Base-by-base conservation (phyloP, 257 asterid genomes). In the Petunia axillaris region DNA sequence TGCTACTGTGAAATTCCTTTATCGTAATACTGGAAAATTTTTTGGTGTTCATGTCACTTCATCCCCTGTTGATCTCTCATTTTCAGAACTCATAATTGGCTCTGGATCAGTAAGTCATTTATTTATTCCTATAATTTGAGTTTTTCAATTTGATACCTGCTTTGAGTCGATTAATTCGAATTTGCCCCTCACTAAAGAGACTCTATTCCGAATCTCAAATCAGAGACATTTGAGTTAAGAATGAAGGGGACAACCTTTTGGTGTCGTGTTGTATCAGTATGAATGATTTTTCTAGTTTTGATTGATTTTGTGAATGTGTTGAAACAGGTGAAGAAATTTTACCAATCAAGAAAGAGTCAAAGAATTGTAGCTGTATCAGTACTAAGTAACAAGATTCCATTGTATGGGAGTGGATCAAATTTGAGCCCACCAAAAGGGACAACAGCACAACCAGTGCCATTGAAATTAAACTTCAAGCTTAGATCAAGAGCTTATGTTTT, bases 41-140 rank as follows among this genome's bases (percentile, higher is more conserved):
- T 95, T 95, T 43, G 98, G 99, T 4, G 89, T 93, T 54, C 98
- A 93, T 38, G 99, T 95, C 2, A 81, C 97, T 0, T 87, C 98
- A 2, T 70, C 97, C 13, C 95, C 94, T 2, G 37, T 95, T 78
- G 95, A 89, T 89, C 92, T 95, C 73, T 85, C 96, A 16, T 90
- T 62, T 87, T 85, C 95, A 3, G 78, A 91, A 36, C 96, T 93
- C 76, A 68, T 89, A 1, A 54, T 95, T 0, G 98, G 97, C 59
- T 85, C 85, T 5, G 99, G 99, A 71, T 58, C 87, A 0, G 99
- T 95, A 87, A 87, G 94, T 9, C 64, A 4, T 15, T 39, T 25
- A 5, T 9, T 64, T 64, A 13, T 54, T 1, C 13, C 5, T 65
- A 65, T 4, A 66, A n/a, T 46, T 46, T 46, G 52, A 46, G 7